Evolutionary conservation across 73 alveolate genomes (phyloP), one percentile per base, ranked within the genome.

Genomic region (Paramecium tetraurelia): DNA sequence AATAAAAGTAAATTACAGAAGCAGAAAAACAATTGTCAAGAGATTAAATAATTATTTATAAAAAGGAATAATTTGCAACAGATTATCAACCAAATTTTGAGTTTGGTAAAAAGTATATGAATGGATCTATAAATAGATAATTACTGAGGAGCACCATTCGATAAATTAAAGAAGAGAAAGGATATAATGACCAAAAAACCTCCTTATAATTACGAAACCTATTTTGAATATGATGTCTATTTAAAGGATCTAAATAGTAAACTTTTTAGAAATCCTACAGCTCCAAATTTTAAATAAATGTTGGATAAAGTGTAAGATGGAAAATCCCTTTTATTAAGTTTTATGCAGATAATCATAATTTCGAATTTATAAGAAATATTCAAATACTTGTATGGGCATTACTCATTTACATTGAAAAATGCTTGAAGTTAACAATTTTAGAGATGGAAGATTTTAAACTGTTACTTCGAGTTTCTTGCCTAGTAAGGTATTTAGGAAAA

Each of bases 391-490:
- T 57, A 71, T 83, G 70, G 41, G 57, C 20, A 35, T 88, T 12
- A 71, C 87, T 38, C 46, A 59, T 44, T 40, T 88, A 68, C 85
- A 83, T 70, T 44, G 70, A 48, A 88, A 88, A 41, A 70, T 88
- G 94, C 59, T 88, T n/a, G 93, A 87, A 87, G 93, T 68, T 8
- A 87, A 87, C 69, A 88, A 88, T 41, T 70, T 44, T 69, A 63
- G 85, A 59, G 94, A 88, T 40, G 94, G 94, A 8, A 88, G 94
- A 44, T 88, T 88, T 72, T 40, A 88, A 71, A 88, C 89, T 8
- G 75, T 77, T 8, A 77, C 89, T 11, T 77, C 75, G 5, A 77
- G 89, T 46, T 77, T 77, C 31, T 8, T 59, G 2, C 83, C 46
- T 22, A 59, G 43, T 8, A 59, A 59, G 12, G 46, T 11, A 31